Evolutionary conservation across 306 rosid species (phyloP).

Genomic region (Cyclanthera cordifolia): DNA sequence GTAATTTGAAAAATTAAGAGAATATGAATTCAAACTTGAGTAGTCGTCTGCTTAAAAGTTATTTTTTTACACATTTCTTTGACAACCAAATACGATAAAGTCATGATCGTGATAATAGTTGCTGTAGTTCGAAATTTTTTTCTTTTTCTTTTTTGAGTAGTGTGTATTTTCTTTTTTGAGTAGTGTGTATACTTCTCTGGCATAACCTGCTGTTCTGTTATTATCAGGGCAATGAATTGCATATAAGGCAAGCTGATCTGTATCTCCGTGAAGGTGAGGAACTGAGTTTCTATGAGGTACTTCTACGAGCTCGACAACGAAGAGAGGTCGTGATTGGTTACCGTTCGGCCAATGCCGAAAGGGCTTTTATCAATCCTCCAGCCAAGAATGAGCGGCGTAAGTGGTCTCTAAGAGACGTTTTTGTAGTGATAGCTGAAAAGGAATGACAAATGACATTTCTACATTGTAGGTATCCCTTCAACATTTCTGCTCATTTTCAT

Average conservation of each 20-base stretch:
- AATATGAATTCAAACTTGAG: too few species aligned
- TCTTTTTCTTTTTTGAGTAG: not conserved
- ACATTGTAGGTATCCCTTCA: not conserved
- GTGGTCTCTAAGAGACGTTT: constrained; percentile 71
- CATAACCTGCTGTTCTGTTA: constrained; percentile 6
- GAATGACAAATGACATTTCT: constrained; percentile 19
- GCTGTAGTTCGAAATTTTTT: too few species aligned
- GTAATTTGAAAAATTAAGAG: not conserved
- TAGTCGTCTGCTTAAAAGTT: too few species aligned
- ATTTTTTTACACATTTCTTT: too few species aligned
- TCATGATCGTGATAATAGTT: too few species aligned
- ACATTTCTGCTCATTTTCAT: not conserved
- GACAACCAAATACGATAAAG: too few species aligned
- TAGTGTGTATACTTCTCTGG: not conserved
- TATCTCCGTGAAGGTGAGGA: constrained; percentile 65
- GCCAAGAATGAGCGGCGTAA: constrained; percentile 41
- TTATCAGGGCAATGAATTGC: constrained; percentile 76
- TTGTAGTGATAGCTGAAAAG: constrained; percentile 75
- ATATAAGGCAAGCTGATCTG: constrained; percentile 70
- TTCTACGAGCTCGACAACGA: constrained; percentile 58
- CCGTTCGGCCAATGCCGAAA: constrained; percentile 49
- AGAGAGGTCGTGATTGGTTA: constrained; percentile 79
- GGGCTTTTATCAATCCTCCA: constrained; percentile 77
- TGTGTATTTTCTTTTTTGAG: not conserved
- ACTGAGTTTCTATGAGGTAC: constrained; percentile 67